Evolutionary conservation across 2,329 filamentous ascomycete genomes (phyloP).

Genomic region (Fusarium goolgardi): DNA sequence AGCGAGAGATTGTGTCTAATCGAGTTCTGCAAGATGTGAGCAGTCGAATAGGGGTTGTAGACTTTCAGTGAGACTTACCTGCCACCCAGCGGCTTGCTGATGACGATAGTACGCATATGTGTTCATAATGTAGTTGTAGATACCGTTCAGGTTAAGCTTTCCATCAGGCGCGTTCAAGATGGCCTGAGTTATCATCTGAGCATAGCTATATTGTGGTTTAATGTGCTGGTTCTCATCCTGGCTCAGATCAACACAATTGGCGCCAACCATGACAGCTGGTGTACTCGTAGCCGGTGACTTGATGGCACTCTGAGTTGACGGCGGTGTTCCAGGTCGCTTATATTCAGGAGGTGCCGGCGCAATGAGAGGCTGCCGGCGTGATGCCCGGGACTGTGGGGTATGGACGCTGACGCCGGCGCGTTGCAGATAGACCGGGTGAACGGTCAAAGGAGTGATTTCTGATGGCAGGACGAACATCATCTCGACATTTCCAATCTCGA

Average conservation of each 20-base stretch:
- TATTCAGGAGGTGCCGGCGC: constrained; percentile 71
- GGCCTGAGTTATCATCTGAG: constrained; percentile 95
- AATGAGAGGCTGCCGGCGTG: constrained; percentile 60
- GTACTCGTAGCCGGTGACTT: constrained; percentile 53
- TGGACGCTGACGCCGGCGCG: constrained; percentile 68
- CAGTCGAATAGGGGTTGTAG: neutral
- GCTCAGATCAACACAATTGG: constrained; percentile 77
- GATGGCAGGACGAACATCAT: constrained; percentile 99
- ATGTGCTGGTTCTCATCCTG: constrained; percentile 87
- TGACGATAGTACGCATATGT: constrained; percentile 94
- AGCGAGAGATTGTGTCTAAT: constrained; percentile 96
- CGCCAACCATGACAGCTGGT: constrained; percentile 53
- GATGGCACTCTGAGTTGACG: constrained; percentile 55
- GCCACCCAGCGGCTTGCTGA: constrained; percentile 84
- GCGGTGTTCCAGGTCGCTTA: constrained; percentile 70
- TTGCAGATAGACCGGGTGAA: constrained; percentile 76
- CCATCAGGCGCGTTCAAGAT: constrained; percentile 88
- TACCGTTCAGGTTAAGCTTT: constrained; percentile 89
- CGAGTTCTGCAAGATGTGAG: constrained; percentile 73
- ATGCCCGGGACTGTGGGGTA: constrained; percentile 45
- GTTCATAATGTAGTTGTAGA: constrained; percentile 92
- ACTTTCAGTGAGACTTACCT: constrained; percentile 65
- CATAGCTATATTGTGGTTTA: constrained; percentile 96
- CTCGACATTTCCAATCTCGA: constrained; percentile 91
- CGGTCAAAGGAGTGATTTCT: constrained; percentile 72